These are phyloP conservation scores for Xylaria sp. DNA, from an alignment of 2,329 filamentous ascomycete species.

Conservation along the genomic window DNA sequence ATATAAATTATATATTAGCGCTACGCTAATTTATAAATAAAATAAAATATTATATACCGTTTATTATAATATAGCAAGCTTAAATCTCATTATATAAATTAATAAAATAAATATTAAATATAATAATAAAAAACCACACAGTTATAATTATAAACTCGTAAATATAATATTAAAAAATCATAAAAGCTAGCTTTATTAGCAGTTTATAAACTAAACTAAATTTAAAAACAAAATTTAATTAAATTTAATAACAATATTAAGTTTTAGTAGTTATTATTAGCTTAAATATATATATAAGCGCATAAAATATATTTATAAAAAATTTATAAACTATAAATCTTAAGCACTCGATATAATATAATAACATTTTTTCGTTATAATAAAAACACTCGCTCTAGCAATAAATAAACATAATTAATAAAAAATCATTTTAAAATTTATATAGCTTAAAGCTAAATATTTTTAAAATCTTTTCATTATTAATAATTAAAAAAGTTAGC, in stretches of 20 bases:
- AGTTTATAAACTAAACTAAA: conserved; percentile 1
- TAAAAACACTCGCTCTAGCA: conserved; percentile 8
- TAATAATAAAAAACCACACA: not conserved
- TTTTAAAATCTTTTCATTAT: not conserved
- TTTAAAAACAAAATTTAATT: conserved; percentile 5
- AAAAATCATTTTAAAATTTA: not conserved
- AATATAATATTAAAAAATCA: conserved; percentile 13
- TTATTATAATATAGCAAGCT: conserved; percentile 16
- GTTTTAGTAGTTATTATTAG: not conserved
- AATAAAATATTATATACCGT: conserved; percentile 6
- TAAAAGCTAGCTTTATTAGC: conserved; percentile 2
- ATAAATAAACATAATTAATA: not conserved
- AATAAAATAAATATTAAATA: not conserved
- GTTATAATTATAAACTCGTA: conserved; percentile 8
- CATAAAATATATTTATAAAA: not conserved
- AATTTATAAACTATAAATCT: not conserved
- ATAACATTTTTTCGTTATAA: not conserved
- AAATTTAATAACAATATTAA: not conserved
- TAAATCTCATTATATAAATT: not conserved
- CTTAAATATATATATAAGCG: conserved; percentile 14
- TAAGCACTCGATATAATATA: conserved; percentile 9
- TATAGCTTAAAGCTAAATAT: conserved; percentile 5
- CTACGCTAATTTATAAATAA: conserved; percentile 9
- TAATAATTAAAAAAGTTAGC: conserved; percentile 1
- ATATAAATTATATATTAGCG: not conserved